Conservation (phyloP, 1,284 basidiomycete species). For the Porogramme epimiltina region DNA sequence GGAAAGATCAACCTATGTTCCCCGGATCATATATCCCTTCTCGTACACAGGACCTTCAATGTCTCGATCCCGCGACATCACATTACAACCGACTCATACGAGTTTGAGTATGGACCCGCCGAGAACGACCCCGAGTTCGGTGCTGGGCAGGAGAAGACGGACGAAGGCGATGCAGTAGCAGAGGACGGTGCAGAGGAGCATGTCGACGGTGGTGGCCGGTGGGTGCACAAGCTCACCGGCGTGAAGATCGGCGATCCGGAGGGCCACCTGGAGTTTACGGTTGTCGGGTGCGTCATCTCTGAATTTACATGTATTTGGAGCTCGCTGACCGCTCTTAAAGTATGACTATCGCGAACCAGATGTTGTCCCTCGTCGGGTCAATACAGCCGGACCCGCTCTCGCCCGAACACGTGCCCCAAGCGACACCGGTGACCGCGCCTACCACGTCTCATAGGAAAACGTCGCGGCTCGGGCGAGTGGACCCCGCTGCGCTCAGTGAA, state of each 20-base stretch:
- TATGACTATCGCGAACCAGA: slow-evolving; percentile 91
- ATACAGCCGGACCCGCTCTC: slow-evolving; percentile 87
- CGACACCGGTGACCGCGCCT: slow-evolving; percentile 21
- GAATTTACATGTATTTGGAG: neutral
- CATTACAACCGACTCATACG: slow-evolving; percentile 81
- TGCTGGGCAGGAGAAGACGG: slow-evolving; percentile 31
- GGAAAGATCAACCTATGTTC: slow-evolving; percentile 90
- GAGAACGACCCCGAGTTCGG: slow-evolving; percentile 78
- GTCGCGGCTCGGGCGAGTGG: neutral
- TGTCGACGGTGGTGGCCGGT: slow-evolving; percentile 65
- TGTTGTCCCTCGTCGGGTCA: slow-evolving; percentile 92
- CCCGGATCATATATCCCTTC: slow-evolving; percentile 91
- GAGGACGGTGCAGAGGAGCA: slow-evolving; percentile 32
- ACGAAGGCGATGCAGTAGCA: slow-evolving; percentile 21
- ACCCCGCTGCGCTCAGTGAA: slow-evolving; percentile 12
- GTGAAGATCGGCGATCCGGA: slow-evolving; percentile 72
- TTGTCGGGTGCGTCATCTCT: slow-evolving; percentile 77
- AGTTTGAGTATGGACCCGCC: slow-evolving; percentile 83
- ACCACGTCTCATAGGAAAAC: slow-evolving; percentile 1
- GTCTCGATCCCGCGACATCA: slow-evolving; percentile 94
- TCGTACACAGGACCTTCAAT: slow-evolving; percentile 95
- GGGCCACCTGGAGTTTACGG: slow-evolving; percentile 82
- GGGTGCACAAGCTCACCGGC: slow-evolving; percentile 78
- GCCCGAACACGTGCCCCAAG: slow-evolving; percentile 51
- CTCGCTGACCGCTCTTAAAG: slow-evolving; percentile 43